These are phyloP conservation scores for Zelopaecilomyces penicillatus DNA, from an alignment of 2,329 filamentous ascomycete genomes.

Conservation along the genomic window DNA sequence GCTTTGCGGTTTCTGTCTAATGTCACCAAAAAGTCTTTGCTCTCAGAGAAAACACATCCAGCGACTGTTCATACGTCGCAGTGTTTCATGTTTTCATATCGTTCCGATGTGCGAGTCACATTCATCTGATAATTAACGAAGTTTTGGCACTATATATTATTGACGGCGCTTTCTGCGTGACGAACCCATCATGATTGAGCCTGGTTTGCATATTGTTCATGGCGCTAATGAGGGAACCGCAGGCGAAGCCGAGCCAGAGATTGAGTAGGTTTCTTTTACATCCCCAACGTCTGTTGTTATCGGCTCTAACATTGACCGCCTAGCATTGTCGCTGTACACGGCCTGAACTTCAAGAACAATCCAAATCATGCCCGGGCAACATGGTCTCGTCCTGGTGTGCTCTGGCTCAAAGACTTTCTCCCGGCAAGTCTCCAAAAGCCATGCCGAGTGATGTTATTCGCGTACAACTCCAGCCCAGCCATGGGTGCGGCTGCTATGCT, in stretches of 20 bases:
- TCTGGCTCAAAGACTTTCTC: constrained; percentile 4
- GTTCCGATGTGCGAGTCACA: too few relatives aligned
- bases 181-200: constrained; percentile 1
- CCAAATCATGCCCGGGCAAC: constrained; percentile 4
- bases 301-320: too few relatives aligned
- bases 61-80: too few relatives aligned
- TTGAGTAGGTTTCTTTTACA: constrained; percentile 8
- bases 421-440: background rate
- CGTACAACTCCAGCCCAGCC: constrained; percentile 7
- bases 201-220: constrained; percentile 2
- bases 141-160: too few relatives aligned
- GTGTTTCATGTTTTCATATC: too few relatives aligned
- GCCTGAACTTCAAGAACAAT: constrained; percentile 6
- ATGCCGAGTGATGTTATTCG: constrained; percentile 5
- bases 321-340: constrained; percentile 8
- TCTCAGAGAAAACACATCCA: too few relatives aligned
- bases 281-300: too few relatives aligned
- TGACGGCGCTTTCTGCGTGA: too few relatives aligned
- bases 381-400: background rate
- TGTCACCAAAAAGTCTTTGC: too few relatives aligned
- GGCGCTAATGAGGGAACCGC: background rate
- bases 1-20: too few relatives aligned
- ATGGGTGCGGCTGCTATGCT: background rate
- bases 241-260: background rate
- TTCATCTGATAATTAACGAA: too few relatives aligned